Percentiles rank a stretch among this genome's conserved stretches.
Evolutionary conservation across 2,329 filamentous ascomycete species (phyloP).

Genomic region (Trichophyton benhamiae): DNA sequence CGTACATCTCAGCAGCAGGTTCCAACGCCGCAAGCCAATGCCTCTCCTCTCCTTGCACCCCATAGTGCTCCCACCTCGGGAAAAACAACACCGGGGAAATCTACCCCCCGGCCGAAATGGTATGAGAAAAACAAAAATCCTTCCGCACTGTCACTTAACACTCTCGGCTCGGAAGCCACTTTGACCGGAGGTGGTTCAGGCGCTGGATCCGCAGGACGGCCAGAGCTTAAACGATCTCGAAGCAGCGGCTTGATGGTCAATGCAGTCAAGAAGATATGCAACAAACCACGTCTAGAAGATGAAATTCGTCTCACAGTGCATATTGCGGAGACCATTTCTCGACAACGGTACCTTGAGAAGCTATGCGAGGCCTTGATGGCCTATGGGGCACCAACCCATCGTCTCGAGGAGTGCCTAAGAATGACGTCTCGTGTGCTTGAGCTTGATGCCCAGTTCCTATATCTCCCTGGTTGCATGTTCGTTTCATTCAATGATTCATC

Average conservation of each 20-base stretch:
- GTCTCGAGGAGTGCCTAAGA: constrained; percentile 77
- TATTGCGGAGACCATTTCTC: constrained; percentile 57
- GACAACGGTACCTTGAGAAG: constrained; percentile 72
- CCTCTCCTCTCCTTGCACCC: constrained; percentile 10
- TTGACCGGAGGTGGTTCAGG: neutral
- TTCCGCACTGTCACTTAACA: constrained; percentile 22
- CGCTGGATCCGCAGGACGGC: neutral
- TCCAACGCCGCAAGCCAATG: neutral
- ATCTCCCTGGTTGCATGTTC: constrained; percentile 87
- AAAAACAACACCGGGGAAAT: neutral
- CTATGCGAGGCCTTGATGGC: constrained; percentile 79
- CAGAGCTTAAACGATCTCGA: constrained; percentile 25
- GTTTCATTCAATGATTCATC: constrained; percentile 60
- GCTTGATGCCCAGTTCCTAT: constrained; percentile 80
- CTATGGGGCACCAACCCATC: constrained; percentile 81
- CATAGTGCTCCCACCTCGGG: constrained; percentile 9
- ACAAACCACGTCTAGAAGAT: constrained; percentile 25
- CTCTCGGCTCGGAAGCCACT: constrained; percentile 11
- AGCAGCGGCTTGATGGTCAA: constrained; percentile 25
- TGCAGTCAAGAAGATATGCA: constrained; percentile 16
- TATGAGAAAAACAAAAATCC: constrained; percentile 30
- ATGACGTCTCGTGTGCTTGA: constrained; percentile 83
- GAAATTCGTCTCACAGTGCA: constrained; percentile 49
- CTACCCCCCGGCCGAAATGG: constrained; percentile 21
- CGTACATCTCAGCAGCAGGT: neutral